These are phyloP conservation scores for Globisporangium cylindrosporum DNA, from an alignment of 352 stramenopile species.

Conservation along the genomic window DNA sequence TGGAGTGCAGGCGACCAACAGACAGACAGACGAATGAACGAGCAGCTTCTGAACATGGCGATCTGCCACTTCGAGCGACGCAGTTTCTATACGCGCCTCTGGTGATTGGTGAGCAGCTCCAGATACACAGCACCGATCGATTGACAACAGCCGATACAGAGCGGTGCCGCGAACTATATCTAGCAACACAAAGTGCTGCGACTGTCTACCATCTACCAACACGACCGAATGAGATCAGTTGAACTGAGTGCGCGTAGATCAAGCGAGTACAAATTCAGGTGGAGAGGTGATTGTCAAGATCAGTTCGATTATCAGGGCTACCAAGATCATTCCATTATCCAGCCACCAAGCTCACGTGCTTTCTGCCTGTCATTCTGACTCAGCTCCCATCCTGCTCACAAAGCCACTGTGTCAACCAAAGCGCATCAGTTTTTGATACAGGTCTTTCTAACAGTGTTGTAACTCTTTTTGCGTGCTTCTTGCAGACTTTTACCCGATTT, in stretches of 20 bases:
- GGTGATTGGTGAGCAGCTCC: neutral
- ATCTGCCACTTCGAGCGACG: neutral
- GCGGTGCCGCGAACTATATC: neutral
- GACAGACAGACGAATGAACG: neutral
- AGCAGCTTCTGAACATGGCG: neutral
- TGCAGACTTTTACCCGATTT: conserved; percentile 97
- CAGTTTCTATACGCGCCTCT: neutral
- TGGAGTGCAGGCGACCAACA: neutral
- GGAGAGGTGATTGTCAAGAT: too few species aligned
- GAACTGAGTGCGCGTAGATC: neutral
- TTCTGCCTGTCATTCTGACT: too few species aligned
- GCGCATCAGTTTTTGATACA: too few species aligned
- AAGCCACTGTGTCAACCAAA: too few species aligned
- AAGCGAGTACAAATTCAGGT: too few species aligned
- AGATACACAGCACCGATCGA: neutral
- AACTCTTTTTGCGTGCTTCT: neutral
- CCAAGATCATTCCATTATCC: too few species aligned
- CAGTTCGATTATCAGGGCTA: too few species aligned
- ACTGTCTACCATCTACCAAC: neutral
- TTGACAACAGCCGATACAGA: neutral
- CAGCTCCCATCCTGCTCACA: too few species aligned
- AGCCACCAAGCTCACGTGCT: too few species aligned
- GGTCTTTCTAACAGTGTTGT: neutral
- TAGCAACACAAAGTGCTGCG: neutral
- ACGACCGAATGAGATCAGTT: too few species aligned